Evolutionary conservation across 2,329 filamentous ascomycete species (phyloP), one percentile per base, ranked within the genome.

Genomic region (Neoascochyta sp.): DNA sequence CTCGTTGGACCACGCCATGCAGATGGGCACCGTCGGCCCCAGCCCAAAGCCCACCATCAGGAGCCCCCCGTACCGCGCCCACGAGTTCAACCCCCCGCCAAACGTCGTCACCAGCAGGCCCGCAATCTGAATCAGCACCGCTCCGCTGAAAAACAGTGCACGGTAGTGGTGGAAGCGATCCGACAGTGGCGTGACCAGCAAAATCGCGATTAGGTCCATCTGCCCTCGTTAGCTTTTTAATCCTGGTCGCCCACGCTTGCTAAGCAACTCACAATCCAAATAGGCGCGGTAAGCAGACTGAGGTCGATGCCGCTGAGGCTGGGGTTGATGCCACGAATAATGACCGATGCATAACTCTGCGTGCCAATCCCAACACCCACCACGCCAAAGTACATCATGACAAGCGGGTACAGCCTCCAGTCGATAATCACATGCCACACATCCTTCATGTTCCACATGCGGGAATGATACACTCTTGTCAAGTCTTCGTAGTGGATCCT

Each of bases 331-430:
- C 80, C 77, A 10, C 76, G 73, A 50, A 95, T 92, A 50, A 95
- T 94, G 44, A 94, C 78, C 3, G 82, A 90, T 17, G 83, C 86
- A 55, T 95, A 95, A 25, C 85, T 78, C 64, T 94, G 87, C 1
- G 86, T 88, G 24, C 87, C 88, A 41, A 94, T 94, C 7, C 88
- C 88, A 3, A 94, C 88, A 13, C 88, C 88, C 1, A 95, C 88
- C 3, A 95, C 88, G 12, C 88, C 88, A 65, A 95, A 94, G 65
- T 95, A 95, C 88, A 95, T 95, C 30, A 94, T 56, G 1, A 82
- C 74, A 45, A 95, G 64, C 2, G 88, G 88, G 83, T 86, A 95
- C 11, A 94, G 71, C 3, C 87, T 78, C 88, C 87, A 94, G 63
- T 95, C 88, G 19, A 84, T 70, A 16, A 94, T 66, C 2, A 93